A percentile compares a stretch with the other conserved stretches of the same genome.
These are phyloP conservation scores for Eurotiales sp. DNA, from an alignment of 2,329 filamentous ascomycete genomes.

Conservation along the genomic window DNA sequence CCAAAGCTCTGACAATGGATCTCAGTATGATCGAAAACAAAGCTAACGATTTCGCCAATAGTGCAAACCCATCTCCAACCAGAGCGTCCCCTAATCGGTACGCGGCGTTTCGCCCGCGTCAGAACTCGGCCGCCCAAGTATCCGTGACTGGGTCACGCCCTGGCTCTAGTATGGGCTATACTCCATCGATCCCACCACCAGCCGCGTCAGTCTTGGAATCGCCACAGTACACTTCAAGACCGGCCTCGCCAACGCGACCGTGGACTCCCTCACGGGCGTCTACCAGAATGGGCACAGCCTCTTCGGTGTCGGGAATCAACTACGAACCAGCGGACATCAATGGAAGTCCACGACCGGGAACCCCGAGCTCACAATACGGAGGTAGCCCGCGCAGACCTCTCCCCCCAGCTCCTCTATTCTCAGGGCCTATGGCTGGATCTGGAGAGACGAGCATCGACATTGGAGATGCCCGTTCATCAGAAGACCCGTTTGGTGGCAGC, in stretches of 20 bases:
- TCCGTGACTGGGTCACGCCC: conserved; percentile 34
- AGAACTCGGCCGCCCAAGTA: conserved; percentile 25
- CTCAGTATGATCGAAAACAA: conserved; percentile 12
- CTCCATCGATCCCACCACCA: conserved; percentile 40
- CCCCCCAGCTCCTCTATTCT: conserved; percentile 83
- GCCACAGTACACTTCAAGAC: conserved; percentile 36
- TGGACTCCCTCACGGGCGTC: conserved; percentile 58
- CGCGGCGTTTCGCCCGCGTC: conserved; percentile 28
- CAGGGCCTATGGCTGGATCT: conserved; percentile 47
- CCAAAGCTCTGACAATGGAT: conserved; percentile 9
- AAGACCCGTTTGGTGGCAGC: conserved; percentile 67
- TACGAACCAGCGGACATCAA: conserved; percentile 90
- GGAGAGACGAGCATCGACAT: conserved; percentile 45
- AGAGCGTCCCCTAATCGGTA: conserved; percentile 19
- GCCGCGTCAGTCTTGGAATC: conserved; percentile 30
- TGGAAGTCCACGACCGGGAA: conserved; percentile 84
- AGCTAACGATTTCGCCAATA: conserved; percentile 11
- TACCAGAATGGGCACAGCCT: conserved; percentile 42
- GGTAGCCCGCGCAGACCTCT: conserved; percentile 82
- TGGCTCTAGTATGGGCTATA: conserved; percentile 39
- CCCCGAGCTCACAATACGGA: conserved; percentile 82
- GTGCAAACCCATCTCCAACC: conserved; percentile 15
- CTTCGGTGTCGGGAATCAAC: conserved; percentile 54
- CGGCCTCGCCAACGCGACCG: conserved; percentile 45
- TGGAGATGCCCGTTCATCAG: conserved; percentile 61